Evolutionary conservation across 257 asterid genomes (phyloP), one percentile per base, ranked within the genome.

Genomic region (Phtheirospermum japonicum): DNA sequence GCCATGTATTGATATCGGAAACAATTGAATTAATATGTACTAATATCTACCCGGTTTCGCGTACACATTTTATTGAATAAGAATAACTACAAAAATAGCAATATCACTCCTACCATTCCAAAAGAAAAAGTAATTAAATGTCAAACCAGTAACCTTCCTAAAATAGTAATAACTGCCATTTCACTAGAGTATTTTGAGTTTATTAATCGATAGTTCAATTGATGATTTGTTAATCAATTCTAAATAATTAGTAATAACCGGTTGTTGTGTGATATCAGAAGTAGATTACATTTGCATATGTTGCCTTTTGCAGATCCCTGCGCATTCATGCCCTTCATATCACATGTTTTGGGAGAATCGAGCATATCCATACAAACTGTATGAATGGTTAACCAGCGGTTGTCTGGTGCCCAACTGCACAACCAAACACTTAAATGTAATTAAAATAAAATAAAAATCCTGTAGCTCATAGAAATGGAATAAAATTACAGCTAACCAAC

Each of bases 301-400:
- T 57, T 51, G 32, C 69, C 63, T 52, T 39, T 51, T 54, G 49
- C 61, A 57, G 65, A 67, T 56, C 63, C 59, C 63, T 51, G 74
- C 61, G 63, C 33, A 57, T 72, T 73, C 64, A 73, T 55, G 65
- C 77, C 75, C 76, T 80, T 74, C 76, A 70, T 59, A 33, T 71
- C 73, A 66, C 77, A 63, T 69, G 69, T 70, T 50, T 71, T 49
- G 1, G 89, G 89, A 46, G 89, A 68, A 72, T 69, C 79, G 37
- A 72, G 57, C 49, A 77, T 57, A 65, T 79, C 92, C 76, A 79
- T 69, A 63, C 86, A 82, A 49, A 84, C 88, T 23, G 92, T 84
- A 64, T 84, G 86, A 52, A 79, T 82, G 53, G 86, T 79, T 64
- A 70, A 65, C 92, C 92, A 84, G 68, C 77, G 92, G 31, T 54